Evolutionary conservation across 2,329 filamentous ascomycete genomes (phyloP).

Genomic region (Trichothecium roseum): DNA sequence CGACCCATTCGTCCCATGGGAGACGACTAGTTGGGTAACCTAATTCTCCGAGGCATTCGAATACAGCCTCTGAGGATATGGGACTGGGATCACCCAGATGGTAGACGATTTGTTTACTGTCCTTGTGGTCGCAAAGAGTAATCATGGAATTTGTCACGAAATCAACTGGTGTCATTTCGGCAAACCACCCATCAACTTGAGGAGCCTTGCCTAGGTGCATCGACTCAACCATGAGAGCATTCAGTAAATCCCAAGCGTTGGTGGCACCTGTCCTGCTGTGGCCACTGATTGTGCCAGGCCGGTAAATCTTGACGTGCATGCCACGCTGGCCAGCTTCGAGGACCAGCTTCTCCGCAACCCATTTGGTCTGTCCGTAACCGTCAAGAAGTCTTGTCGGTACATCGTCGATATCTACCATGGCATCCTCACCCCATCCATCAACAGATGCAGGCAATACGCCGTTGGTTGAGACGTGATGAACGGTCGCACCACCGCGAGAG

Average conservation of each 20-base stretch:
- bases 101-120: constrained; percentile 55
- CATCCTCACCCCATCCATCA: constrained; percentile 61
- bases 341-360: constrained; percentile 69
- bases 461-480: constrained; percentile 74
- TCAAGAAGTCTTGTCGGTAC: constrained; percentile 60
- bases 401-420: constrained; percentile 55
- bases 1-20: constrained; percentile 64
- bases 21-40: constrained; percentile 61
- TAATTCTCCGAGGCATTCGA: constrained; percentile 51
- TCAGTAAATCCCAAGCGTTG: constrained; percentile 70
- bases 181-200: constrained; percentile 62
- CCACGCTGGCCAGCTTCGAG: constrained; percentile 58
- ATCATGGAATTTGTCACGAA: constrained; percentile 68
- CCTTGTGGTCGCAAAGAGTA: constrained; percentile 54
- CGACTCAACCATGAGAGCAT: constrained; percentile 67
- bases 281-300: constrained; percentile 68
- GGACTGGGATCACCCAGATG: constrained; percentile 67
- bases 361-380: constrained; percentile 72
- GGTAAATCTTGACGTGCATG: constrained; percentile 60
- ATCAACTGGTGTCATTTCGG: constrained; percentile 79
- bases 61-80: constrained; percentile 54
- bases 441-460: constrained; percentile 64
- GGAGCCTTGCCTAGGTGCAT: constrained; percentile 61
- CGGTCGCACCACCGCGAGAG: constrained; percentile 53
- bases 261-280: constrained; percentile 66